A percentile compares a stretch with the other conserved stretches of the same genome.
Conservation (phyloP, 2,329 filamentous ascomycete species). For the Aureobasidium sp. region DNA sequence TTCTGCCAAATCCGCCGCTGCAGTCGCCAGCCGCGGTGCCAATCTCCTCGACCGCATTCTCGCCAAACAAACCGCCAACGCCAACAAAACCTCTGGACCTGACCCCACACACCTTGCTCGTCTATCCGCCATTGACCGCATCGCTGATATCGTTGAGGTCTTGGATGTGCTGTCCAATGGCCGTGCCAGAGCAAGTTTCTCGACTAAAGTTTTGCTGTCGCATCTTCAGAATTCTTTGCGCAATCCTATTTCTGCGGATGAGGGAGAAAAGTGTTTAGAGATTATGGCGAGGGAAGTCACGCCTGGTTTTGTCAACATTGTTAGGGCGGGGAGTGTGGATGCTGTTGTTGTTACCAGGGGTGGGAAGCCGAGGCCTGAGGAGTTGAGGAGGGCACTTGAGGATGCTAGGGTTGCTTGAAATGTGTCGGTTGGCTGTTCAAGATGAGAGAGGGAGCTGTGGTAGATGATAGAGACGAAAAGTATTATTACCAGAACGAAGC, state of each 20-base stretch:
- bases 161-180: slow-evolving; percentile 33
- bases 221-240: slow-evolving; percentile 36
- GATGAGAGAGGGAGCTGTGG: no score
- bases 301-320: slow-evolving; percentile 33
- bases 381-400: neutral
- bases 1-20: slow-evolving; percentile 29
- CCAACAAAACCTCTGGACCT: slow-evolving; percentile 29
- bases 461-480: no score
- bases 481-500: no score
- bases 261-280: slow-evolving; percentile 34
- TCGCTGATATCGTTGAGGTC: slow-evolving; percentile 36
- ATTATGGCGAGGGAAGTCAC: slow-evolving; percentile 36
- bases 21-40: slow-evolving; percentile 30
- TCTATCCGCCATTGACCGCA: slow-evolving; percentile 37
- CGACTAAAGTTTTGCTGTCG: slow-evolving; percentile 33
- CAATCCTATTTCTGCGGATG: slow-evolving; percentile 36
- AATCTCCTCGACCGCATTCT: slow-evolving; percentile 43
- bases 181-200: slow-evolving; percentile 33
- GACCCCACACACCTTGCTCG: slow-evolving; percentile 35
- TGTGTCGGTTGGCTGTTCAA: no score
- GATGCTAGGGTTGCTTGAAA: neutral
- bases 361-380: slow-evolving; percentile 15
- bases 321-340: slow-evolving; percentile 31
- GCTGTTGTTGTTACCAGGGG: slow-evolving; percentile 33
- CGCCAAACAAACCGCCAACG: slow-evolving; percentile 37